Percentiles rank a stretch among this genome's conserved stretches.
Conservation (phyloP, 495 filamentous ascomycete genomes). For the Tuber borchii region DNA sequence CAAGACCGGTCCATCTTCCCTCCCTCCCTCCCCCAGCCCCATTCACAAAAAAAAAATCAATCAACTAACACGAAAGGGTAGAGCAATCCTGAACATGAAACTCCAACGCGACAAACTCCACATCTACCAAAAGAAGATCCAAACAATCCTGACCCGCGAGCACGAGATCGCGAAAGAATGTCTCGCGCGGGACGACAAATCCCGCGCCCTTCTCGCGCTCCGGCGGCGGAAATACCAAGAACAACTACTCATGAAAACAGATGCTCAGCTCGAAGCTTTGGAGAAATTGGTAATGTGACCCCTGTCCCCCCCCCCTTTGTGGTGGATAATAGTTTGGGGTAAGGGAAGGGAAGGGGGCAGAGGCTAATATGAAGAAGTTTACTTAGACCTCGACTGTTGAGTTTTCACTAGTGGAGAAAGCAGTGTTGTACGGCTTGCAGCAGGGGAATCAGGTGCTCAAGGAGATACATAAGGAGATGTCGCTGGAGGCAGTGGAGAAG, state of each 20-base stretch:
- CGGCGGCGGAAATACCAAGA: constrained; percentile 97
- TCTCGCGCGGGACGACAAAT: constrained; percentile 65
- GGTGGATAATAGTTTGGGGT: not conserved
- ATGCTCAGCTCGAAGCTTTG: constrained; percentile 78
- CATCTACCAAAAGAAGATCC: constrained; percentile 85
- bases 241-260: constrained; percentile 78
- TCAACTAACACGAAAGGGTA: constrained; percentile 45
- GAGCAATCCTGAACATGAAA: constrained; percentile 94
- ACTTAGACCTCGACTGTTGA: constrained; percentile 66
- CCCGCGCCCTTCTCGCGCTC: constrained; percentile 76
- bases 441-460: constrained; percentile 84
- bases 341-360: too few species aligned
- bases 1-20: constrained; percentile 31
- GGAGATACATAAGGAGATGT: constrained; percentile 93
- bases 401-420: constrained; percentile 91
- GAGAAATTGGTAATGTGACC: constrained; percentile 56
- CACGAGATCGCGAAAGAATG: constrained; percentile 75
- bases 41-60: constrained; percentile 44
- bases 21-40: constrained; percentile 6
- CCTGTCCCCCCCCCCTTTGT: not conserved
- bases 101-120: constrained; percentile 94
- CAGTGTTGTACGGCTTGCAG: constrained; percentile 84
- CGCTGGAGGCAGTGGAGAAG: constrained; percentile 53
- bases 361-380: constrained; percentile 7
- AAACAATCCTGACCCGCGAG: constrained; percentile 72